Conservation (phyloP, 2,329 filamentous ascomycete species). For the Colletotrichum scovillei region DNA sequence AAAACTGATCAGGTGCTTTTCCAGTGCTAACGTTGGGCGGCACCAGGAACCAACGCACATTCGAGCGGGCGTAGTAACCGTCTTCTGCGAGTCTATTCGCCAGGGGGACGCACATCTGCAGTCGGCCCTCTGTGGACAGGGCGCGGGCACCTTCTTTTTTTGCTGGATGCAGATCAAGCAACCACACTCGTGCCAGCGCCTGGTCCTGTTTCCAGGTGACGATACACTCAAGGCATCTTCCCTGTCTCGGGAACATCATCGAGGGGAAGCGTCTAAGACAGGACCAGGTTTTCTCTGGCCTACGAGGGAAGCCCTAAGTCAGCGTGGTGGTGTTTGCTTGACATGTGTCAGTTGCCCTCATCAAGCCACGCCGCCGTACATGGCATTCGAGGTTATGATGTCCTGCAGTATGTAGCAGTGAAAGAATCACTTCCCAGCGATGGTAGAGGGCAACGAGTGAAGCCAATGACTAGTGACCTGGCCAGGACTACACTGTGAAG, state of each 20-base stretch:
- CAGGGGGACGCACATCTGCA: conserved; percentile 1
- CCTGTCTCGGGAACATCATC: conserved; percentile 17
- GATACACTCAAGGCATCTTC: conserved; percentile 12
- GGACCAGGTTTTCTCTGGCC: neutral
- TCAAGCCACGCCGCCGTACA: neutral
- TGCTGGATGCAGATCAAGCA: conserved; percentile 25
- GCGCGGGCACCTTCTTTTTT: neutral
- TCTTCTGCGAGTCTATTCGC: neutral
- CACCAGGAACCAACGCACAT: neutral
- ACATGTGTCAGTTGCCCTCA: conserved; percentile 23
- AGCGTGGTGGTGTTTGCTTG: conserved; percentile 13
- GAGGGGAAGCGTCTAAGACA: conserved; percentile 16
- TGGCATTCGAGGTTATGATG: neutral
- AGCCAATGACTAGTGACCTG: neutral
- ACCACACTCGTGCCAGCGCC: conserved; percentile 9
- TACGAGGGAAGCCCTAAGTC: conserved; percentile 22
- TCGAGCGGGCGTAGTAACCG: neutral
- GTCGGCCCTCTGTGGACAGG: neutral
- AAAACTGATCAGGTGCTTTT: neutral
- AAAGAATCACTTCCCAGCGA: neutral
- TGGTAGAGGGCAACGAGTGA: neutral
- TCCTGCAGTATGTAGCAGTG: neutral
- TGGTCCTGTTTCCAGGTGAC: conserved; percentile 19
- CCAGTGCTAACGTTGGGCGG: neutral
- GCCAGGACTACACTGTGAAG: neutral